Conservation (phyloP, 495 filamentous ascomycete genomes). For the Hypoxylon fuscum region DNA sequence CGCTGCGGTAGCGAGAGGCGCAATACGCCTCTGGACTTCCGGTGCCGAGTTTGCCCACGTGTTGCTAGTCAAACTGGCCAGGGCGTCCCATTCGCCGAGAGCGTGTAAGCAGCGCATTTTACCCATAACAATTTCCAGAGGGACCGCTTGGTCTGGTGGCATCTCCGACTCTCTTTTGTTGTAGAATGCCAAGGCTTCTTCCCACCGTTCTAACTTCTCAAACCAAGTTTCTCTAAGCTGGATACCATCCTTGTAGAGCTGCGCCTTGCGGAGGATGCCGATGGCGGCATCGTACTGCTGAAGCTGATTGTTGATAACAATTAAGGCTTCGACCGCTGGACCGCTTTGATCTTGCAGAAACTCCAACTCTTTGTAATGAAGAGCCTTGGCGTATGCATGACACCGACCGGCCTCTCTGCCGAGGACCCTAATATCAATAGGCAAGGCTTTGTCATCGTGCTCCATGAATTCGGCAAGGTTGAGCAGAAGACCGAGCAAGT, state of each 20-base stretch:
- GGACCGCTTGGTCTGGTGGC: conserved; percentile 65
- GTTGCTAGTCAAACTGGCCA: conserved; percentile 86
- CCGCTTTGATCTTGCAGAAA: conserved; percentile 97
- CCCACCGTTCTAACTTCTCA: conserved; percentile 97
- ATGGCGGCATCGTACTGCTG: conserved; percentile 98
- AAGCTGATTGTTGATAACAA: conserved; percentile 97
- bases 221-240: conserved; percentile 95
- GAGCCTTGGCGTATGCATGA: conserved; percentile 95
- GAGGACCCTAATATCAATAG: conserved; percentile 93
- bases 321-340: conserved; percentile 94
- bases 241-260: conserved; percentile 92
- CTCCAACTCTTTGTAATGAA: conserved; percentile 98
- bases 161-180: conserved; percentile 77
- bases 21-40: conserved; percentile 87
- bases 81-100: conserved; percentile 93
- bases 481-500: conserved; percentile 91
- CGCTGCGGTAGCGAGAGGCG: conserved; percentile 90
- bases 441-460: conserved; percentile 96
- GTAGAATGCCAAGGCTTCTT: conserved; percentile 94
- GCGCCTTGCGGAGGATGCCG: conserved; percentile 92
- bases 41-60: conserved; percentile 88
- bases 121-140: conserved; percentile 95
- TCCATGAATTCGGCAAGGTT: conserved; percentile 99
- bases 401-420: conserved; percentile 94
- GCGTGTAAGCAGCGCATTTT: conserved; percentile 99